Conservation (phyloP, 176 grass and related monocot genomes). For the Alloteropsis semialata region DNA sequence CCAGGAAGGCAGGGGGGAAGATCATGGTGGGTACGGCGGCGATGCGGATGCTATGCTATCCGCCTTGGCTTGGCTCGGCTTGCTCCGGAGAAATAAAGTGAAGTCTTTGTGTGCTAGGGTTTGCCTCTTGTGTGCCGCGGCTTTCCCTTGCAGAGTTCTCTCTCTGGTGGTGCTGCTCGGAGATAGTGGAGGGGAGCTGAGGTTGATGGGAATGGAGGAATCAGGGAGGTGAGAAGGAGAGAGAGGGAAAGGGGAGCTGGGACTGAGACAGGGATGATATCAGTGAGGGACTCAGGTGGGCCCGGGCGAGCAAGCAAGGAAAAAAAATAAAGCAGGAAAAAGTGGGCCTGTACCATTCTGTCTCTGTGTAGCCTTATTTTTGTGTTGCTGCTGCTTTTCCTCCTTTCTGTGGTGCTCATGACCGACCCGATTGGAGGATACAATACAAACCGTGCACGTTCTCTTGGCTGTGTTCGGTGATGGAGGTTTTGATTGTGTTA, state of each 20-base stretch:
- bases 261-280: constrained; percentile 40
- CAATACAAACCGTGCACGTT: neutral
- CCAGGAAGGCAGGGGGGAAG: constrained; percentile 69
- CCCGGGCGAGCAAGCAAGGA: neutral
- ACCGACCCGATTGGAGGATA: neutral
- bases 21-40: constrained; percentile 36
- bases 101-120: constrained; percentile 18
- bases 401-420: neutral
- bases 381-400: constrained; percentile 24
- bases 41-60: neutral
- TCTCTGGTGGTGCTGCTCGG: constrained; percentile 33
- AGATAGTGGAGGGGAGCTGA: constrained; percentile 54
- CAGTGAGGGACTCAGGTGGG: constrained; percentile 37
- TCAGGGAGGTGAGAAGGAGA: neutral
- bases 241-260: constrained; percentile 25
- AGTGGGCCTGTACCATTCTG: constrained; percentile 30
- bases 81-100: constrained; percentile 19
- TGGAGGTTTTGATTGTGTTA: neutral
- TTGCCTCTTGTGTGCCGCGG: neutral
- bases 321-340: constrained; percentile 15
- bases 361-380: constrained; percentile 40
- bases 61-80: neutral
- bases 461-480: neutral
- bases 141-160: neutral
- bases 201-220: constrained; percentile 13